Evolutionary conservation across 371 early-diverging fungal genomes (phyloP), one percentile per base, ranked within the genome.

Genomic region (Synchytrium microbalum): DNA sequence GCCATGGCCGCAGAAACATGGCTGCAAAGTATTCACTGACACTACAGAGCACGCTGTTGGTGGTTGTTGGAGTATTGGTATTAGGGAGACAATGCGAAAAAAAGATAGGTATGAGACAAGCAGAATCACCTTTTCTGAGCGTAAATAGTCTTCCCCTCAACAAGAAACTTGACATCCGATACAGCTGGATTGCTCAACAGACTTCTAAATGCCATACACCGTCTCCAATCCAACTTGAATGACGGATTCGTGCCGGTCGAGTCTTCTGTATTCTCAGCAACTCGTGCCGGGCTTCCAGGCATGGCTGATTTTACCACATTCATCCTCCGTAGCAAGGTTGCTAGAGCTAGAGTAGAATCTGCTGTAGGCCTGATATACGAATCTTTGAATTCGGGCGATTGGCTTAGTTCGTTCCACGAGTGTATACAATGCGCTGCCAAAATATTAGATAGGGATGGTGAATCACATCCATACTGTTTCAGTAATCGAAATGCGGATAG

Each of bases 91-190:
- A 72, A 72, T 69, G 68, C 66, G 10, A 62, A 60, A 1, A 32
- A 3, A 62, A 72, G 68, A 33, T 66, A 67, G 30, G 66, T 67
- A 2, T 59, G 59, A 0, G 68, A 56, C 53, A 31, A 38, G 10
- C 65, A 60, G 19, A 72, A 54, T 16, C 68, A 55, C 60, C 67
- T 63, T 51, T 72, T 72, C 62, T 72, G 72, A 3, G 64, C 72
- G 29, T 62, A 68, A 5, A 72, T 63, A 3, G 23, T 24, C 29
- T 56, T 25, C 38, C 72, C 72, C 30, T 72, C 72, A 2, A 72
- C 66, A 2, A 63, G 19, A 54, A 72, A 72, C n/a, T 66, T 65
- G n/a, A 72, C 72, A 51, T 72, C 72, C 0, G 72, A 29, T 3
- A 68, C 72, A 24, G 66, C 59, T 0, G 72, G 64, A 23, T 63